Evolutionary conservation across 805 yeast species (phyloP).

Genomic region (Spencermartinsiella europaea): DNA sequence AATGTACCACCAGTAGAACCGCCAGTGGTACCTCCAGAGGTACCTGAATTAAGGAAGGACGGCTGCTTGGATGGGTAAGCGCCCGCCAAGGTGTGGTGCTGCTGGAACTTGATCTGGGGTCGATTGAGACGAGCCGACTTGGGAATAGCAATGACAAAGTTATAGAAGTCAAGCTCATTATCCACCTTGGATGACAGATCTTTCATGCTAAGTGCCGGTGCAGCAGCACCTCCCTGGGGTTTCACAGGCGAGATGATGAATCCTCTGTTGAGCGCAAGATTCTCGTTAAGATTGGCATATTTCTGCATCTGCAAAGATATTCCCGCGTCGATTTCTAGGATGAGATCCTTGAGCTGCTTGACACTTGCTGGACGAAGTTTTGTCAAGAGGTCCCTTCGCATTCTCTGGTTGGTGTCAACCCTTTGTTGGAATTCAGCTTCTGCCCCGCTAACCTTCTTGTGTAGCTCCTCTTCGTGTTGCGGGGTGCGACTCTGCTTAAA

Average conservation of each 20-base stretch:
- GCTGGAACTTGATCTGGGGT: slow-evolving; percentile 28
- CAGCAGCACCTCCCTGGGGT: slow-evolving; percentile 31
- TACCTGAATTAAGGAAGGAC: slow-evolving; percentile 5
- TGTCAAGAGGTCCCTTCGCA: slow-evolving; percentile 66
- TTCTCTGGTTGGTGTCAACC: slow-evolving; percentile 65
- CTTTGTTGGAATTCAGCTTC: slow-evolving; percentile 81
- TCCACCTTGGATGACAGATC: slow-evolving; percentile 70
- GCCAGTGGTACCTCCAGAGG: neutral
- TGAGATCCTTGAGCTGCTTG: slow-evolving; percentile 64
- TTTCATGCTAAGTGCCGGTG: slow-evolving; percentile 63
- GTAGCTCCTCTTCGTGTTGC: slow-evolving; percentile 87
- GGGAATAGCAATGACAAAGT: slow-evolving; percentile 46
- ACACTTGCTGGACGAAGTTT: slow-evolving; percentile 74
- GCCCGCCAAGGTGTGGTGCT: slow-evolving; percentile 29
- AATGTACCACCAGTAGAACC: neutral
- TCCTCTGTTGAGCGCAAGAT: slow-evolving; percentile 76
- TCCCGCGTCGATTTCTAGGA: slow-evolving; percentile 86
- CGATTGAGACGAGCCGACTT: slow-evolving; percentile 29
- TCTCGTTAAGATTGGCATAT: slow-evolving; percentile 83
- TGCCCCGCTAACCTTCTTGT: slow-evolving; percentile 71
- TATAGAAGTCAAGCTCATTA: slow-evolving; percentile 76
- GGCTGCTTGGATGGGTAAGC: slow-evolving; percentile 14
- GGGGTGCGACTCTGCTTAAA: slow-evolving; percentile 71
- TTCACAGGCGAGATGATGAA: slow-evolving; percentile 72
- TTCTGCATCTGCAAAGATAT: slow-evolving; percentile 82